Evolutionary conservation across 129 eudicot genomes (phyloP), one percentile per base, ranked within the genome.

Genomic region (Pittosporum tobira): DNA sequence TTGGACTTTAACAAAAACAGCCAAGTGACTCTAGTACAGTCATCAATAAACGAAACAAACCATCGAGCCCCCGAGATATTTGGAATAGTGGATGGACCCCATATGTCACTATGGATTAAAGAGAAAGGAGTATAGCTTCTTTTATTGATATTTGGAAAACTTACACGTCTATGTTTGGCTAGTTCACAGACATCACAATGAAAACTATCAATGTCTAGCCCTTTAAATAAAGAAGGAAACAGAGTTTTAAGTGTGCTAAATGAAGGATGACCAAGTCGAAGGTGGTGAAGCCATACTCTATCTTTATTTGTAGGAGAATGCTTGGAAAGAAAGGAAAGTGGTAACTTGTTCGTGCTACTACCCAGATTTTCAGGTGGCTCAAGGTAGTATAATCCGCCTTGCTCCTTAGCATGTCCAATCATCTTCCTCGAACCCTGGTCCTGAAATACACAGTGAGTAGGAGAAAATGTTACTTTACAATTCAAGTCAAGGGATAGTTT

Each of bases 141-240:
- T 1, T 21, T 51, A 51, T 24, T 22, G 30, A 8, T 48, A 6
- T 2, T 16, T 3, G 24, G 0, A 2, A 48, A 48, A 16, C 8
- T 9, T 48, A 48, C 11, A 19, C 53, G 23, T 8, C 9, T 21
- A 51, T 21, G 15, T 9, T 21, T 22, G 1, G 57, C 57, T 3
- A 51, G 11, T 2, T 64, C 37, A 8, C 69, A 51, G 0, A 37
- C 16, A 13, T 64, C 60, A 64, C 69, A 51, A 34, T 51, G 22
- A 31, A 64, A 50, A 49, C 1, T 5, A 0, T 30, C 0, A 24
- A 25, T 18, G 14, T 26, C n/a, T 23, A 2, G 10, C 3, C n/a
- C n/a, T 25, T 51, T 23, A 51, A 12, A 26, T 8, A 51, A 5
- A 26, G 34, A 51, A 23, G 34, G 57, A 25, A 25, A 51, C 36